Evolutionary conservation across 2,329 filamentous ascomycete genomes (phyloP), one percentile per base, ranked within the genome.

Genomic region (Diaporthe sp.): DNA sequence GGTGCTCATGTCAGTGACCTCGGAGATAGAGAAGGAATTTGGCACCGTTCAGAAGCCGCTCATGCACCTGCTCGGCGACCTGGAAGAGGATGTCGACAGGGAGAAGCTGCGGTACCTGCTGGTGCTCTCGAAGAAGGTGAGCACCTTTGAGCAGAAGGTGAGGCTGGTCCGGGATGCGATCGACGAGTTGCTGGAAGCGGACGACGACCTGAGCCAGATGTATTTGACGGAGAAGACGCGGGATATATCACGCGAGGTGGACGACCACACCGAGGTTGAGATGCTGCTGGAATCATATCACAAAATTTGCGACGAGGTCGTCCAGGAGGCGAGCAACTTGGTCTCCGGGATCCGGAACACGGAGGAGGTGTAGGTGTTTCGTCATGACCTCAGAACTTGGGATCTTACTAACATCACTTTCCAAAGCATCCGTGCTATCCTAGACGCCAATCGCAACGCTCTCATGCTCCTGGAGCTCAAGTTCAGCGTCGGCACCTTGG

Each of bases 381-480:
- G 6, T n/a, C 15, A 25, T 30, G 42, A 17, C 39, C 9, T 51
- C 70, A n/a, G 73, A 27, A 5, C 32, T 51, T 51, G 42, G 70
- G 66, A 53, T 30, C 19, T 15, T 55, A 68, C 77, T 81, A 74
- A 83, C 80, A 80, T 75, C 51, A 73, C 17, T 32, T 3, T 50
- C 22, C 73, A 97, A n/a, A n/a, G 95, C 66, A 94, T 98, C 76
- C 97, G 97, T 82, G 97, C 97, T 32, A 99, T 99, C 78, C 91
- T 99, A 42, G 97, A 99, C 82, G 96, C 97, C 72, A 99, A 99
- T 82, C 96, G 97, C 78, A 99, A 99, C 86, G 94, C 95, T 12
- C 94, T 99, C 77, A 99, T 99, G 97, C 89, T 99, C 25, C 90
- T 98, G 42, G 97, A 98, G 77, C 92, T 99, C 79, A 98, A 97